Base-by-base conservation (phyloP, 768 basidiomycete genomes). In the Naganishia vaughanmartiniae region DNA sequence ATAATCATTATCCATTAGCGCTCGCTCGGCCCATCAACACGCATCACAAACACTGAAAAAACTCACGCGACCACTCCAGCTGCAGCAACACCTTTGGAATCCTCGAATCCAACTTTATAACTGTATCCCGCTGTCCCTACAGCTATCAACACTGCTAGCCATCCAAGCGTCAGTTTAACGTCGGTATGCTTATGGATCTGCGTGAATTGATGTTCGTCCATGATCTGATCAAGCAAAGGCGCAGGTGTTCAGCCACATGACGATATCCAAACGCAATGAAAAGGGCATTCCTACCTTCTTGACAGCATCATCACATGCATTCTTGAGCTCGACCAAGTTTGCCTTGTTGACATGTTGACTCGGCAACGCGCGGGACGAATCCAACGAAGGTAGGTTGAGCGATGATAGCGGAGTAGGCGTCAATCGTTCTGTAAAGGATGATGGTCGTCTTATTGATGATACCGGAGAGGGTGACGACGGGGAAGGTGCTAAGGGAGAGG, bases 31-130 rank as follows among this genome's bases (percentile, higher is more conserved):
- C 55, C 28, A 34, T 10, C 1, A 2, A 15, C n/a, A 2, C 17
- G 39, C 34, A 21, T 21, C 26, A 60, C 24, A 33, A 30, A 24
- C n/a, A n/a, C n/a, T n/a, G 15, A 68, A 51, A 28, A 31, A 48
- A 86, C 91, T 78, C 81, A 90, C 92, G 88, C 70, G 72, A 88
- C 86, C 75, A 94, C 85, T 19, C 93, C 93, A 17, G 85, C 85
- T 84, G 88, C 87, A 45, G 95, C 87, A 45, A 87, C 87, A 26
- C 87, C 86, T 82, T 95, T 93, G 73, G 90, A 87, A 80, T 89
- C 85, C 81, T 94, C 90, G 78, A 95, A 97, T 34, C 91, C 89
- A 70, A 89, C 82, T 31, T 72, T 69, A 63, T 72, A 72, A 45
- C 67, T 66, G 39, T 65, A 72, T 17, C 58, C 71, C 17, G 60